phyloP scores from a whole-genome alignment of 768 basidiomycete species.

The Dacryopinax spathularia region DNA sequence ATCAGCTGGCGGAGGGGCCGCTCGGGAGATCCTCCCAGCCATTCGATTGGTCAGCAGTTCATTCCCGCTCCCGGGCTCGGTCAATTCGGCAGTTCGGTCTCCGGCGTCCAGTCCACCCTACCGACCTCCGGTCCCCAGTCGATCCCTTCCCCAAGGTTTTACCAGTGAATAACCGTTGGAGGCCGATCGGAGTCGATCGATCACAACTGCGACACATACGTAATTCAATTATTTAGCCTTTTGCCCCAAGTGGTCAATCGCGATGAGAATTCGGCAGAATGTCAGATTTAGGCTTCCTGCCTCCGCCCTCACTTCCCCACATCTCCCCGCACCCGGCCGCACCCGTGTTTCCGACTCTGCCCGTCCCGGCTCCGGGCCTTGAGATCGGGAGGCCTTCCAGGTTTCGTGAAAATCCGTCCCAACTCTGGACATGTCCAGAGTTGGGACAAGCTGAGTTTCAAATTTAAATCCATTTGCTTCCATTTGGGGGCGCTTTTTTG shows the following conservation, averaged over 20 bases:
- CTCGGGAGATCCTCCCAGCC: neutral
- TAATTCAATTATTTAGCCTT: no score
- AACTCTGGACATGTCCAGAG: no score
- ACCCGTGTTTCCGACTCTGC: neutral
- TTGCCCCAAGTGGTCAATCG: no score
- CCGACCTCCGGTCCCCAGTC: neutral
- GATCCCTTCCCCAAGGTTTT: neutral
- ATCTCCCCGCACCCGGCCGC: neutral
- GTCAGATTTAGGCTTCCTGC: neutral
- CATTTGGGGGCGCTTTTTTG: no score
- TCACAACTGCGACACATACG: no score
- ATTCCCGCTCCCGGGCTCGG: neutral
- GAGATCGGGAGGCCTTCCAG: neutral
- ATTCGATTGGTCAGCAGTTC: neutral
- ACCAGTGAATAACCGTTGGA: neutral
- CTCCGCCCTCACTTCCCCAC: neutral
- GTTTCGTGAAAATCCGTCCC: no score
- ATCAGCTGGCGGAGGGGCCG: neutral
- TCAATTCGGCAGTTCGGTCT: no score
- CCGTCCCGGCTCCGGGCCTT: neutral
- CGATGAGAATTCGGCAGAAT: neutral
- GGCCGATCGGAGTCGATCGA: neutral
- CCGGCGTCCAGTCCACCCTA: no score
- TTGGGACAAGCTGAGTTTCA: no score
- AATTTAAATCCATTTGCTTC: no score